These are phyloP conservation scores for sorghum (Sorghum bicolor) DNA, from an alignment of 176 grass and related monocot genomes.

Conservation along the genomic window DNA sequence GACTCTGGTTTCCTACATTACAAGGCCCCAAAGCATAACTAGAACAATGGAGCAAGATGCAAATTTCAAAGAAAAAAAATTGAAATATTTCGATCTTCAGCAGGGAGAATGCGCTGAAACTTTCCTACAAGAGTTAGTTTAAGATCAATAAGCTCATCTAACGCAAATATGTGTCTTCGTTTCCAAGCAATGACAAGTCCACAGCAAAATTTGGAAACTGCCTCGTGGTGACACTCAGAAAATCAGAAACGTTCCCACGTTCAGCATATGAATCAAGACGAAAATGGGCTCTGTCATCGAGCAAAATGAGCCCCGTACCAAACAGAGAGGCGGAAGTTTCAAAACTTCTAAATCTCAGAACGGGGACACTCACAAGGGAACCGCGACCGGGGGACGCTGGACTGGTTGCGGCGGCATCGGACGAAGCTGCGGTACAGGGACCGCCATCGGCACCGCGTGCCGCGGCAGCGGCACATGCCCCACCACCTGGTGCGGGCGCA, in stretches of 20 bases:
- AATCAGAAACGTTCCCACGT: conserved; percentile 6
- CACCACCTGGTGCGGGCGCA: conserved; percentile 36
- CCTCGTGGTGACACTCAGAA: not conserved
- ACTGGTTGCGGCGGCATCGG: conserved; percentile 24
- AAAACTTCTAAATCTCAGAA: conserved; percentile 28
- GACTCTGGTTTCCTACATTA: conserved; percentile 78
- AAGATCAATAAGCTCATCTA: conserved; percentile 11
- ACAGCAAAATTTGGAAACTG: conserved; percentile 1
- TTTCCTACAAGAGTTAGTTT: not conserved
- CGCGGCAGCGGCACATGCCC: conserved; percentile 29
- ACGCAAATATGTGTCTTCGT: not conserved
- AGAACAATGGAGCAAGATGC: conserved; percentile 16
- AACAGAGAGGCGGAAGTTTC: conserved; percentile 4
- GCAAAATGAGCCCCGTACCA: not conserved
- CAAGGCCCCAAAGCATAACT: conserved; percentile 25
- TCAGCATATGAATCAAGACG: not conserved
- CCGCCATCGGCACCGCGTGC: conserved; percentile 16
- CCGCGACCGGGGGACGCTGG: conserved; percentile 39
- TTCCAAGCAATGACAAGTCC: conserved; percentile 2
- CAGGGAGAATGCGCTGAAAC: not conserved
- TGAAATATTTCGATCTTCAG: not conserved
- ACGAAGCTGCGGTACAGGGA: conserved; percentile 38
- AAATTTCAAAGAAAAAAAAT: not conserved
- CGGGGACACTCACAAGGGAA: conserved; percentile 44
- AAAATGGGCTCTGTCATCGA: conserved; percentile 1